Percentiles rank a stretch among this genome's conserved stretches.
Conservation (phyloP, 345 rosid species). For the Rhizophora apiculata region DNA sequence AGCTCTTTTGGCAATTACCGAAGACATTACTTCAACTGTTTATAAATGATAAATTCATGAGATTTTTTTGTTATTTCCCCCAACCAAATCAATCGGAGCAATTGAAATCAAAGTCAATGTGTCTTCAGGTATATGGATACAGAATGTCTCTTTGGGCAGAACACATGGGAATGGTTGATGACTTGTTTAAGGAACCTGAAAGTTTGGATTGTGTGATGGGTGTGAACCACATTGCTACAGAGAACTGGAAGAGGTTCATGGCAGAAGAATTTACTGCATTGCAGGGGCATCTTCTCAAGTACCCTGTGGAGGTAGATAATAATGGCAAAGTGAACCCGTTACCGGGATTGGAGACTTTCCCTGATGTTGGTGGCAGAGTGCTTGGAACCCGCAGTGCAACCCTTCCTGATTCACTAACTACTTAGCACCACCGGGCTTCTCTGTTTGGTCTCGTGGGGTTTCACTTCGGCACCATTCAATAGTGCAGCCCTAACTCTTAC, state of each 20-base stretch:
- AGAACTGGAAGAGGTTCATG: constrained; percentile 65
- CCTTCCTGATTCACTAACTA: constrained; percentile 73
- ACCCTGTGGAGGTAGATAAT: constrained; percentile 54
- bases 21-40: no score
- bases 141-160: constrained; percentile 94
- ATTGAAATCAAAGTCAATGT: background rate
- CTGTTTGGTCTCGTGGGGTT: background rate
- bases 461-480: background rate
- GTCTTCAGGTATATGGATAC: constrained; percentile 62
- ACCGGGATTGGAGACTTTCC: constrained; percentile 63
- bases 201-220: constrained; percentile 49
- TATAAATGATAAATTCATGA: no score
- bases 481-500: no score
- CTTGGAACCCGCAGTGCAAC: constrained; percentile 53
- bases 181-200: constrained; percentile 50
- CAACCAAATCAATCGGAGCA: background rate
- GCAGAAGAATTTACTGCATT: constrained; percentile 38
- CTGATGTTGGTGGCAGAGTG: constrained; percentile 83
- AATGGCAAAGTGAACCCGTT: constrained; percentile 53
- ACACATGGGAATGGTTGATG: constrained; percentile 54
- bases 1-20: no score
- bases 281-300: constrained; percentile 71
- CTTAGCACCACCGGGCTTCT: constrained; percentile 24
- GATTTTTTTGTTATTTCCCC: background rate
- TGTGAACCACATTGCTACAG: constrained; percentile 64